These are phyloP conservation scores for Citrus australasica DNA, from an alignment of 345 rosid genomes.

Conservation along the genomic window DNA sequence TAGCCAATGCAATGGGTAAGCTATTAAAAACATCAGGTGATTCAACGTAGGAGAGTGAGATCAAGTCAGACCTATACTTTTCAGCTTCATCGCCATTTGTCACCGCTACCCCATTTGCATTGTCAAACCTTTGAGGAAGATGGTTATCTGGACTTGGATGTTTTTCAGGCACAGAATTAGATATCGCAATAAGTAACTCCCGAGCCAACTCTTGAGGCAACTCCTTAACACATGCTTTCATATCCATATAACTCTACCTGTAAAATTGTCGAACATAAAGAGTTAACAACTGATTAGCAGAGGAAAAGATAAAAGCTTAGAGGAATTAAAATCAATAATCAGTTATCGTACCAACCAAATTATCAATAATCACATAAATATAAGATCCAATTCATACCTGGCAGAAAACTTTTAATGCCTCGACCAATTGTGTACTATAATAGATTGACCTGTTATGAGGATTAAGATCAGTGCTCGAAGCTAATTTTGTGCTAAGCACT, in stretches of 20 bases:
- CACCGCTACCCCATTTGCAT: not conserved
- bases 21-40: conserved; percentile 6
- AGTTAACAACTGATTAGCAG: too few species aligned
- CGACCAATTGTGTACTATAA: too few species aligned
- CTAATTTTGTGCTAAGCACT: too few species aligned
- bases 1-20: not conserved
- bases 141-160: not conserved
- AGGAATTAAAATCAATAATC: too few species aligned
- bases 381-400: not conserved
- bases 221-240: conserved; percentile 4
- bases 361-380: not conserved
- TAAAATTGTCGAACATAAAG: not conserved
- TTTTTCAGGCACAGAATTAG: conserved; percentile 16
- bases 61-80: conserved; percentile 18
- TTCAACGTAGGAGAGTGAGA: conserved; percentile 16
- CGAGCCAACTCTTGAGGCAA: conserved; percentile 18
- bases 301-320: too few species aligned
- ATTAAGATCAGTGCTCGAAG: too few species aligned
- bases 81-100: conserved; percentile 12
- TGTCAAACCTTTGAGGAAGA: not conserved
- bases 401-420: not conserved
- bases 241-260: conserved; percentile 12
- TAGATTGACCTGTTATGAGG: too few species aligned
- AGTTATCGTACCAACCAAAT: not conserved
- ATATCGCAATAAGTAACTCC: conserved; percentile 24